phyloP scores from a whole-genome alignment of 805 yeast species.

The Candida oleophila region DNA sequence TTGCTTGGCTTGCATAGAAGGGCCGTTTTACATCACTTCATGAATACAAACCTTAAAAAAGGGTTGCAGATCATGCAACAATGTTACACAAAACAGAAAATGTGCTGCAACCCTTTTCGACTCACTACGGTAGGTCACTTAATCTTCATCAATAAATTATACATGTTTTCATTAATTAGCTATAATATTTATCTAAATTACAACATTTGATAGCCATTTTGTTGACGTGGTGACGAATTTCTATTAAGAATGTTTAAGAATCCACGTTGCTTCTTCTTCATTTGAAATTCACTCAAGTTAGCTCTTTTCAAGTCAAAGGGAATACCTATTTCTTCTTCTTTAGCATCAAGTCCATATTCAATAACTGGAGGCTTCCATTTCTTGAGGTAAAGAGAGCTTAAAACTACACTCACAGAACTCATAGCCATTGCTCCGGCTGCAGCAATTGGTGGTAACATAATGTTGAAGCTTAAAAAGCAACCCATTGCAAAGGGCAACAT shows the following conservation, averaged over 20 bases:
- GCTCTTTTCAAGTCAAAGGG: slow-evolving; percentile 26
- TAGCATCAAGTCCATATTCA: slow-evolving; percentile 7
- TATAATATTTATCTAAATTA: neutral
- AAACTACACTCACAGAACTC: slow-evolving; percentile 85
- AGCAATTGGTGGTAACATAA: slow-evolving; percentile 79
- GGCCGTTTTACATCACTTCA: too few species aligned
- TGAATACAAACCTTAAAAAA: too few species aligned
- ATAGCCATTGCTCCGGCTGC: slow-evolving; percentile 94
- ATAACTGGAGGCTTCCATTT: slow-evolving; percentile 49
- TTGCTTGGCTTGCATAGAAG: too few species aligned
- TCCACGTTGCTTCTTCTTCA: slow-evolving; percentile 9
- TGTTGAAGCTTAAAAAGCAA: slow-evolving; percentile 70
- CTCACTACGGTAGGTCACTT: too few species aligned
- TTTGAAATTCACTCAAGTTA: slow-evolving; percentile 23
- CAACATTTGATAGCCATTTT: slow-evolving; percentile 9
- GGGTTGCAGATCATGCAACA: too few species aligned
- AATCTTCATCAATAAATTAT: too few species aligned
- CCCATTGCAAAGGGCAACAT: slow-evolving; percentile 97
- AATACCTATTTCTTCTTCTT: slow-evolving; percentile 16
- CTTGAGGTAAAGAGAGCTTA: slow-evolving; percentile 72
- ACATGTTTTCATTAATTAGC: neutral
- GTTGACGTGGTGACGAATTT: neutral
- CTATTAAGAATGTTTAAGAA: neutral
- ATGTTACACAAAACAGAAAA: too few species aligned
- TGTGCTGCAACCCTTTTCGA: too few species aligned